Conservation (phyloP, 2,329 filamentous ascomycete species). For the Sclerotiophoma versabilis region DNA sequence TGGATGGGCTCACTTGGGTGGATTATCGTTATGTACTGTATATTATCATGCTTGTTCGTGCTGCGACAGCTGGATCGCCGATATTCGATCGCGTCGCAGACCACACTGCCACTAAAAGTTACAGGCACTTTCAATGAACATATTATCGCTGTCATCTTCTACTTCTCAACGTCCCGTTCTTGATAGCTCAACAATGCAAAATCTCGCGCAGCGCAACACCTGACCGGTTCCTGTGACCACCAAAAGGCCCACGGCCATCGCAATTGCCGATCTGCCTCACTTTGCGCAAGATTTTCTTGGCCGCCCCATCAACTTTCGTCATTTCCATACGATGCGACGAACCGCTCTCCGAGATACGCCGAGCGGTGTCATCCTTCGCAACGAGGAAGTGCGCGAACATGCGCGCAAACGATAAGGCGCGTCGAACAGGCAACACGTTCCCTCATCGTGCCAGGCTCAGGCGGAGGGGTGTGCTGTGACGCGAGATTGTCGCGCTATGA, state of each 20-base stretch:
- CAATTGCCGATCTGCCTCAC: conserved; percentile 18
- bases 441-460: conserved; percentile 1
- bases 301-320: conserved; percentile 17
- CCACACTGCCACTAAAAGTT: conserved; percentile 23
- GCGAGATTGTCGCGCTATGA: conserved; percentile 15
- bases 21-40: conserved; percentile 43
- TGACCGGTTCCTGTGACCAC: not conserved
- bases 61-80: conserved; percentile 47
- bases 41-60: conserved; percentile 35
- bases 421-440: conserved; percentile 20
- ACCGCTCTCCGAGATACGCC: conserved; percentile 9
- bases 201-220: not conserved
- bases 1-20: conserved; percentile 38
- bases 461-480: conserved; percentile 9
- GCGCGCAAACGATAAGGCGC: conserved; percentile 7
- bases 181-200: too few relatives aligned
- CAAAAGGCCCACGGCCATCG: not conserved
- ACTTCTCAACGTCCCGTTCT: not conserved
- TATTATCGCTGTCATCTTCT: not conserved
- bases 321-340: conserved; percentile 11
- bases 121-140: conserved; percentile 14
- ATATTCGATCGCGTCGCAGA: conserved; percentile 41
- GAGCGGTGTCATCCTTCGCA: conserved; percentile 1
- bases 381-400: conserved; percentile 5
- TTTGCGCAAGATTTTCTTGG: conserved; percentile 15